phyloP scores from a whole-genome alignment of 2,329 filamentous ascomycete genomes.

The Penicillium brevicompactum region DNA sequence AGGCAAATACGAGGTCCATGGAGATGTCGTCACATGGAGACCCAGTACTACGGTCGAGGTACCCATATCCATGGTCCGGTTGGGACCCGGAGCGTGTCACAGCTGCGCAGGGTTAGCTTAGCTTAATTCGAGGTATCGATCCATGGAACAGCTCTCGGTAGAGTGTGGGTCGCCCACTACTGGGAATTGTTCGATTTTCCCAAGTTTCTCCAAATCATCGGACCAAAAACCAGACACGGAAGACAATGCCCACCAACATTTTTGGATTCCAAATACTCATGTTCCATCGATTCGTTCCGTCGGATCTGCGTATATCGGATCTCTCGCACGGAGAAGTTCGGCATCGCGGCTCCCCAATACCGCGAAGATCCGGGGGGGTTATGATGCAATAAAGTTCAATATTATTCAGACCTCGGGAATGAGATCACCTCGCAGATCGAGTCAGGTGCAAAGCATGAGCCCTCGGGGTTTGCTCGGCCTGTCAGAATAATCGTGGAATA shows the following conservation, averaged over 20 bases:
- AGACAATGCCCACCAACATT: neutral
- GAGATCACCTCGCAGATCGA: neutral
- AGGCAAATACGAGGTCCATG: constrained; percentile 1
- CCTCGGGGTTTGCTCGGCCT: neutral
- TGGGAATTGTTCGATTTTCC: neutral
- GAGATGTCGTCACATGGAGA: constrained; percentile 20
- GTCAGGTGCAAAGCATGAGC: neutral
- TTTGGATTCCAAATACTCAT: neutral
- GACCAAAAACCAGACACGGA: neutral
- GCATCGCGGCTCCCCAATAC: neutral
- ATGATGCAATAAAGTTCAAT: neutral
- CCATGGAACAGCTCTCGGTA: constrained; percentile 3
- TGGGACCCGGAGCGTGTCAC: constrained; percentile 5
- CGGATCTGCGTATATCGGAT: neutral
- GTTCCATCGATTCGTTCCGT: neutral
- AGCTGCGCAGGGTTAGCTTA: constrained; percentile 1
- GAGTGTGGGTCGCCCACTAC: constrained; percentile 2
- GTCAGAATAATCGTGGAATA: neutral
- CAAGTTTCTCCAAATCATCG: neutral
- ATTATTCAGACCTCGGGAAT: neutral
- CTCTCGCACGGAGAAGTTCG: neutral
- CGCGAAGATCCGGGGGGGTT: neutral
- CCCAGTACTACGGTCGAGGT: constrained; percentile 19
- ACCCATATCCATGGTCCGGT: constrained; percentile 13
- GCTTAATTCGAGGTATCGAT: neutral